A percentile compares a stretch with the other conserved stretches of the same genome.
Evolutionary conservation across 768 basidiomycete genomes (phyloP).

Genomic region (Russula emetica): DNA sequence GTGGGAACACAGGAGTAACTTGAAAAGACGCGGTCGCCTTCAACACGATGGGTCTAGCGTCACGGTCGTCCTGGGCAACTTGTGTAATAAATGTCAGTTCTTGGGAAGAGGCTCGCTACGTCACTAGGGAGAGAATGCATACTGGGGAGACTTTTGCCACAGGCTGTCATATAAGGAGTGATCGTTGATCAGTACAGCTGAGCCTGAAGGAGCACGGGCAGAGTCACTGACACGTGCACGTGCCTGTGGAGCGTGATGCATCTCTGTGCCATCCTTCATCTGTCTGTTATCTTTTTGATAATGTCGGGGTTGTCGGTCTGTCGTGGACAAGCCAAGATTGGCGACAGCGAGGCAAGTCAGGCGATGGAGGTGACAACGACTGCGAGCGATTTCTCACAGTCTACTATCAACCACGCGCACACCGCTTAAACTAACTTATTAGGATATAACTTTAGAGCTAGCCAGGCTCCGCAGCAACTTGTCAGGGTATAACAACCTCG

Average conservation of each 20-base stretch:
- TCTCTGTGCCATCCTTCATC: too few species aligned
- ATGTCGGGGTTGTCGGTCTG: background rate
- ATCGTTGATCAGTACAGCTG: too few species aligned
- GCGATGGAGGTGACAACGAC: background rate
- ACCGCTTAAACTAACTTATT: background rate
- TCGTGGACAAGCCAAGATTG: too few species aligned
- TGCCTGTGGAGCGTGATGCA: too few species aligned
- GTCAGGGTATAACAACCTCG: background rate
- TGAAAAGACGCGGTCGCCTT: background rate
- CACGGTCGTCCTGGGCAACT: slow-evolving; percentile 10
- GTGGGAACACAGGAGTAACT: background rate
- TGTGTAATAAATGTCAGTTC: background rate
- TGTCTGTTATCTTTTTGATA: background rate
- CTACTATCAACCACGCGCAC: background rate
- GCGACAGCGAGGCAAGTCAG: background rate
- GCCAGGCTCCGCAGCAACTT: background rate
- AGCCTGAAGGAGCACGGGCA: too few species aligned
- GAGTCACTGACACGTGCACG: too few species aligned
- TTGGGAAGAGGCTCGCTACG: background rate
- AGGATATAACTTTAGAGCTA: background rate
- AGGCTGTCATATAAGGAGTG: background rate
- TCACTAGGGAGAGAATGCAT: background rate
- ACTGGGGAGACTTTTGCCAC: background rate
- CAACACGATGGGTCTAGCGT: background rate
- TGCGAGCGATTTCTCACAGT: too few species aligned